Conservation (phyloP, 176 grass and related monocot species). For the Avena insularis region DNA sequence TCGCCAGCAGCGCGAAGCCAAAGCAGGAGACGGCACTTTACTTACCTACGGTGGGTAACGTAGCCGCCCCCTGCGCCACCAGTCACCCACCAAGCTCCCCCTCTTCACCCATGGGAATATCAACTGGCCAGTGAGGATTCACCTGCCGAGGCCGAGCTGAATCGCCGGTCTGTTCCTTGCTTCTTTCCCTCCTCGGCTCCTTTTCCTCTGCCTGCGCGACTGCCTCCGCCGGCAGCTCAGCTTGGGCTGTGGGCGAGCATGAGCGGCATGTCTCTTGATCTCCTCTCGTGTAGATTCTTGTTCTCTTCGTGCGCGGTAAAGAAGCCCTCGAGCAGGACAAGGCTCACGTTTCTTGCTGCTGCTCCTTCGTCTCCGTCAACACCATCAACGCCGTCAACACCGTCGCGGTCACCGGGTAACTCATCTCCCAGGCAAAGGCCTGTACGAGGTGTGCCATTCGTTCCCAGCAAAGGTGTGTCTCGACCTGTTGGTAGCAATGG, state of each 20-base stretch:
- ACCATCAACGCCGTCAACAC: conserved; percentile 1
- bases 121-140: conserved; percentile 20
- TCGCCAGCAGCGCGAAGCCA: conserved; percentile 33
- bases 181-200: conserved; percentile 34
- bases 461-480: conserved; percentile 31
- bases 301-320: conserved; percentile 26
- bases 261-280: conserved; percentile 43
- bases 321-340: conserved; percentile 32
- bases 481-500: conserved; percentile 15
- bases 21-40: conserved; percentile 42
- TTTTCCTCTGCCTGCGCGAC: conserved; percentile 17
- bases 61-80: conserved; percentile 50
- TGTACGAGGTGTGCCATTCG: conserved; percentile 21
- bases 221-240: neutral
- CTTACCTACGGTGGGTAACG: conserved; percentile 23
- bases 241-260: conserved; percentile 11
- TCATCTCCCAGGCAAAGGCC: conserved; percentile 36
- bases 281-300: conserved; percentile 37
- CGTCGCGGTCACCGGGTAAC: neutral
- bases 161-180: neutral
- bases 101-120: conserved; percentile 38
- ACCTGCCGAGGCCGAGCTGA: conserved; percentile 23
- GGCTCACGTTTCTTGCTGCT: conserved; percentile 24
- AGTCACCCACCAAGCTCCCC: neutral
- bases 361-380: conserved; percentile 29